Evolutionary conservation across 1,284 basidiomycete genomes (phyloP).

Genomic region (Ganoderma multipileum): DNA sequence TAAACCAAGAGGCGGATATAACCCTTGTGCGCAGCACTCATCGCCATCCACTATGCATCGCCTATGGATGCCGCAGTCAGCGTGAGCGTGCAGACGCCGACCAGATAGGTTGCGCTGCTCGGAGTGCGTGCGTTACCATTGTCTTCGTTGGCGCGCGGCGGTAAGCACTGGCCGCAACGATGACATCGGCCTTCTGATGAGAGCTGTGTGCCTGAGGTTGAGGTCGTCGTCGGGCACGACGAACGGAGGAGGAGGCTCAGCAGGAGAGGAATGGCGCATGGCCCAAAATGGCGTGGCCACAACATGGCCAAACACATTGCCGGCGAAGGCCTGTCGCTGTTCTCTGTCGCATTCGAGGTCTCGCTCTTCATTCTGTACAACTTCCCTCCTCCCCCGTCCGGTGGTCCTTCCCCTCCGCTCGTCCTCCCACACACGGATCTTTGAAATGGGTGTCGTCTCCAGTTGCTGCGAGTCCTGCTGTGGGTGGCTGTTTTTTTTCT

Average conservation of each 20-base stretch:
- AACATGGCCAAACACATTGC: slow-evolving; percentile 30
- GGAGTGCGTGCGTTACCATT: slow-evolving; percentile 5
- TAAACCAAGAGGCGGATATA: slow-evolving; percentile 16
- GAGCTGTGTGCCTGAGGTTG: neutral
- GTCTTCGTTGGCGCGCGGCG: slow-evolving; percentile 14
- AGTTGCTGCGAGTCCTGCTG: slow-evolving; percentile 85
- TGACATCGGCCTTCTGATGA: neutral
- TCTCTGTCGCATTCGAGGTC: slow-evolving; percentile 17
- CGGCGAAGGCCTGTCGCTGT: slow-evolving; percentile 23
- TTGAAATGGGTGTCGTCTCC: slow-evolving; percentile 58
- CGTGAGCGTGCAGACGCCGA: neutral
- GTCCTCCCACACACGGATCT: slow-evolving; percentile 31
- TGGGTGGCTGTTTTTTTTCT: slow-evolving; percentile 45
- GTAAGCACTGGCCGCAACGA: slow-evolving; percentile 8
- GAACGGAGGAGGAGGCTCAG: neutral
- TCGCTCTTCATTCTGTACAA: slow-evolving; percentile 17
- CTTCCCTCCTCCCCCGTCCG: slow-evolving; percentile 27
- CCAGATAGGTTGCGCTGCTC: neutral
- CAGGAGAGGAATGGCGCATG: slow-evolving; percentile 10
- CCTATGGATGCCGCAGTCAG: slow-evolving; percentile 32
- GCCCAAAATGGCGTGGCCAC: slow-evolving; percentile 18
- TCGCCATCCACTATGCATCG: slow-evolving; percentile 32
- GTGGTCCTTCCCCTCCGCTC: slow-evolving; percentile 29
- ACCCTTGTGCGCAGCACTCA: slow-evolving; percentile 30
- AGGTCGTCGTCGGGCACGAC: slow-evolving; percentile 8